Conservation (phyloP, 2,329 filamentous ascomycete genomes). For the Pseudocercospora macadamiae region DNA sequence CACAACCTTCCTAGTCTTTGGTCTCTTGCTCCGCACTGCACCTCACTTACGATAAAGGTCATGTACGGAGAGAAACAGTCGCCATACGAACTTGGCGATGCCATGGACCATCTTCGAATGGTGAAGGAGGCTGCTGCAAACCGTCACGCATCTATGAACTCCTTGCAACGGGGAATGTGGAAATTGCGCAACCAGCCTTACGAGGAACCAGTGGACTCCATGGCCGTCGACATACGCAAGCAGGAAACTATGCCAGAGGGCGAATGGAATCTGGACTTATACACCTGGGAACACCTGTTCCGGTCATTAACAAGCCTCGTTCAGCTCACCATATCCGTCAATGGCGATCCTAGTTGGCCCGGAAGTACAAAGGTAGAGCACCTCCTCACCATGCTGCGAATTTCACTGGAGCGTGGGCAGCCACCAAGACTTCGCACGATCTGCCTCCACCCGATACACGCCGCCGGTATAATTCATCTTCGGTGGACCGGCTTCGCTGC, state of each 20-base stretch:
- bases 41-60: constrained; percentile 7
- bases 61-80: neutral
- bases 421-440: constrained; percentile 29
- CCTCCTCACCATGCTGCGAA: constrained; percentile 32
- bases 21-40: constrained; percentile 11
- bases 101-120: neutral
- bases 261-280: constrained; percentile 5
- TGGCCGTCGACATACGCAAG: neutral
- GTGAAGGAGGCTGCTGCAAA: neutral
- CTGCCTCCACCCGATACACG: constrained; percentile 32
- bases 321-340: constrained; percentile 29
- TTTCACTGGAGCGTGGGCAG: constrained; percentile 30
- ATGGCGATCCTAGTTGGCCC: constrained; percentile 36
- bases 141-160: neutral
- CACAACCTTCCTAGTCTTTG: constrained; percentile 3
- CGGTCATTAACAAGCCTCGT: constrained; percentile 22
- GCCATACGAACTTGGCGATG: neutral
- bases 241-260: neutral
- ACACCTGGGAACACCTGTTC: constrained; percentile 30
- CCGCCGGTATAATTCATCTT: constrained; percentile 38
- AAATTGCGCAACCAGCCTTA: neutral
- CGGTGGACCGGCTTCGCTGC: constrained; percentile 37
- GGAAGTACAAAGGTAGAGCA: constrained; percentile 33
- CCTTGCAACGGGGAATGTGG: constrained; percentile 2
- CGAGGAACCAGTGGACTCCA: neutral